Conservation (phyloP, 306 rosid species). For the Carpinus viminea region DNA sequence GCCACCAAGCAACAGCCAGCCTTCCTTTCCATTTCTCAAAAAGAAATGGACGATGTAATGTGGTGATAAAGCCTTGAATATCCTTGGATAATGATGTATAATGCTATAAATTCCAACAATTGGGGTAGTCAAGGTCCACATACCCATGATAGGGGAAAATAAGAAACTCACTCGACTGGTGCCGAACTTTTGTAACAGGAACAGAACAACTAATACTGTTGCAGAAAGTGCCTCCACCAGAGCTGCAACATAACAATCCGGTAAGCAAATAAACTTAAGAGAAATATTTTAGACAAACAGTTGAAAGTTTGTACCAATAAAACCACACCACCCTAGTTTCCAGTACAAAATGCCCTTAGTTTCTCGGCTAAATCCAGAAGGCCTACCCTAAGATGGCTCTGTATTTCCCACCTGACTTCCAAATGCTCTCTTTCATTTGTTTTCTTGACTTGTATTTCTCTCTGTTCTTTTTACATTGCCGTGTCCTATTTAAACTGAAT, state of each 20-base stretch:
- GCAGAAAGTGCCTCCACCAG: conserved; percentile 70
- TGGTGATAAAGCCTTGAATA: conserved; percentile 77
- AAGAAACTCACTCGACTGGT: conserved; percentile 84
- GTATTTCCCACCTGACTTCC: background rate
- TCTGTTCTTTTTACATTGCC: background rate
- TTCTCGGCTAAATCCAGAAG: background rate
- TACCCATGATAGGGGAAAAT: conserved; percentile 84
- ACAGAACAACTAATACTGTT: conserved; percentile 51
- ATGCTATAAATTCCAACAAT: conserved; percentile 81
- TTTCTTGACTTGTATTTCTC: background rate
- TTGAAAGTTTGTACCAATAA: background rate
- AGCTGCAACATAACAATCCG: conserved; percentile 43
- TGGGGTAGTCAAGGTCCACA: conserved; percentile 78
- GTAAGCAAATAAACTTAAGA: background rate
- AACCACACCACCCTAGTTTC: background rate
- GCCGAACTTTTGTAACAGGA: conserved; percentile 72
- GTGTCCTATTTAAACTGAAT: background rate
- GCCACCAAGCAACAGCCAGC: conserved; percentile 80
- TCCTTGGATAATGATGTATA: conserved; percentile 58
- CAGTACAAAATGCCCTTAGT: no score
- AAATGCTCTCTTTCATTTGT: background rate
- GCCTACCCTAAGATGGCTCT: background rate
- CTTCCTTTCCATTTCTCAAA: conserved; percentile 64
- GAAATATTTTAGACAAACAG: background rate
- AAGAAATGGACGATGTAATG: conserved; percentile 71